A percentile compares a stretch with the other conserved stretches of the same genome.
phyloP scores from a whole-genome alignment of 306 rosid genomes.

The Cyclanthera cordifolia region DNA sequence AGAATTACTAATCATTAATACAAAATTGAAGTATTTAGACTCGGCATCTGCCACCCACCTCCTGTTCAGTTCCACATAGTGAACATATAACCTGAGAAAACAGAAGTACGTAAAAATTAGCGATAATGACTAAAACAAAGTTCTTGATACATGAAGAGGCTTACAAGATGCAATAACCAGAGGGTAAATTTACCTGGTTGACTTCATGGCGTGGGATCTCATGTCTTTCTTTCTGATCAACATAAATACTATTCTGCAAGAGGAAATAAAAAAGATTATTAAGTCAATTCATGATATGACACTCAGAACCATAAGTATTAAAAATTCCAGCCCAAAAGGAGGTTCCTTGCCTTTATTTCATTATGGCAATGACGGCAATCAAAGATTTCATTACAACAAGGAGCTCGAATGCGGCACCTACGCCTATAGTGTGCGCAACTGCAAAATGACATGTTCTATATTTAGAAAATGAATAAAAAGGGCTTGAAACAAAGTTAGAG shows the following conservation, averaged over 20 bases:
- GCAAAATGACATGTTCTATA: constrained; percentile 4
- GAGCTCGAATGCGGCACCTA: constrained; percentile 67
- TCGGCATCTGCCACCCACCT: constrained; percentile 47
- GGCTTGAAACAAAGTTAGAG: neutral
- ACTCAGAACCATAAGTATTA: neutral
- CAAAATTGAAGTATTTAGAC: neutral
- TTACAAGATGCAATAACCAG: neutral
- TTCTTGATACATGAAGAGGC: too few species aligned
- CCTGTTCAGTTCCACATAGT: constrained; percentile 72
- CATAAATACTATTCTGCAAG: constrained; percentile 47
- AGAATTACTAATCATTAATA: neutral
- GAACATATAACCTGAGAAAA: constrained; percentile 61
- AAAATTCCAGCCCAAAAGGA: neutral
- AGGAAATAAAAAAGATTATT: neutral
- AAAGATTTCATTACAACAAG: constrained; percentile 78
- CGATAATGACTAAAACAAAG: too few species aligned
- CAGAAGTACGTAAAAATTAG: neutral
- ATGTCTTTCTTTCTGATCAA: constrained; percentile 58
- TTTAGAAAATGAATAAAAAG: neutral
- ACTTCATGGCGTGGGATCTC: constrained; percentile 71
- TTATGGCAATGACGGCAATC: constrained; percentile 79
- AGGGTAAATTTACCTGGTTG: constrained; percentile 27
- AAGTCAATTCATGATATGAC: neutral
- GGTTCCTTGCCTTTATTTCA: constrained; percentile 45
- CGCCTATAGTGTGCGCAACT: constrained; percentile 69